Base-by-base conservation (phyloP, 176 grass and related monocot genomes). In the Carex myosuroides region DNA sequence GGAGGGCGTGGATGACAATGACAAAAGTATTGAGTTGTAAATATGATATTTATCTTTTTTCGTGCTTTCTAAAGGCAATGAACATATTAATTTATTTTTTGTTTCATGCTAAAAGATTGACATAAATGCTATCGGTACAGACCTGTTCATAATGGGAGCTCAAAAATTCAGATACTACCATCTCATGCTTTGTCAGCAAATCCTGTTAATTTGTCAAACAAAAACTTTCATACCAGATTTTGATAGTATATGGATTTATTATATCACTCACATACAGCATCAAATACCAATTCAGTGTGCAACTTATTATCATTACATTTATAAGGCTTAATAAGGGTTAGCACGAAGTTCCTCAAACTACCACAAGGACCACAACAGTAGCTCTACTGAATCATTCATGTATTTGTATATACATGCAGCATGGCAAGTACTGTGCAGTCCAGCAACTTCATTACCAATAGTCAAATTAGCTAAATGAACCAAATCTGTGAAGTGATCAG, bases 141-240 rank as follows among this genome's bases (percentile, higher is more conserved):
- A 99, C 96, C 93, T 95, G 91, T 58, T 95, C 91, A 39, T 95
- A 95, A 85, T 94, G 88, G 46, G 87, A 89, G 83, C 37, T 89
- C 78, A 99, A 88, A 82, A 89, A 96, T 72, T 99, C 83, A 14
- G 93, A 87, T 2, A 99, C 91, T 83, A 73, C 88, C 59, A 64
- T 89, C 90, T 99, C 97, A 91, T 99, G 93, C 83, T 89, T 99
- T 33, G 90, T 99, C 60, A 99, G 93, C 93, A 99, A 94, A 86
- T 99, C 97, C 97, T 96, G 85, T 79, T 88, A 85, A 56, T 9
- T 77, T 77, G 13, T 77, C 73, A 77, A 77, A n/a, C 52, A 55
- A 56, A 32, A 77, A 30, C 14, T 55, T 55, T 50, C 39, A 71
- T 71, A 20, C 39, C 16, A 48, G 35, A 71, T 77, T 26, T 62